Evolutionary conservation across 495 filamentous ascomycete genomes (phyloP).

Genomic region (Melanomma pulvis-pyrius): DNA sequence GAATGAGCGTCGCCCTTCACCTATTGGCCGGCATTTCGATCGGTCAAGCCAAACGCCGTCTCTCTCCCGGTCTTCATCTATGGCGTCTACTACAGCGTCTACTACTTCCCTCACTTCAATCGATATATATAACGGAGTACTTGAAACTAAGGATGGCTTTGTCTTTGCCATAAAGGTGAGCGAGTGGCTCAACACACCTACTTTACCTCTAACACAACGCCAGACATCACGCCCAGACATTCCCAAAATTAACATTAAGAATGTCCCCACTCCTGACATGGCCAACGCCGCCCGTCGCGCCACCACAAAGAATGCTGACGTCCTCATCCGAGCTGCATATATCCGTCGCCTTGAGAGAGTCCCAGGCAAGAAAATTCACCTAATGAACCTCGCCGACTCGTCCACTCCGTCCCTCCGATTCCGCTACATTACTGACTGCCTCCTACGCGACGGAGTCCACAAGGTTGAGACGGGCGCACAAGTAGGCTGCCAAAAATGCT

Average conservation of each 20-base stretch:
- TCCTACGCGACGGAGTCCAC: conserved; percentile 42
- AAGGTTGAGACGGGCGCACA: conserved; percentile 36
- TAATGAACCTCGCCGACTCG: conserved; percentile 41
- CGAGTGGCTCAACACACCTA: not conserved
- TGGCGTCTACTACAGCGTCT: conserved; percentile 2
- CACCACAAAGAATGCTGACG: conserved; percentile 22
- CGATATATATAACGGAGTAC: conserved; percentile 42
- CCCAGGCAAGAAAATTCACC: conserved; percentile 24
- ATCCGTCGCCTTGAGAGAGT: conserved; percentile 32
- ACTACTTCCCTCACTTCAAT: not conserved
- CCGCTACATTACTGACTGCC: conserved; percentile 41
- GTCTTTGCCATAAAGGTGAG: conserved; percentile 36
- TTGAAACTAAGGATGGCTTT: conserved; percentile 37
- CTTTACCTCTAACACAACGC: not conserved
- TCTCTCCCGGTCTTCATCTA: conserved; percentile 12
- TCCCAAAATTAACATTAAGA: conserved; percentile 21
- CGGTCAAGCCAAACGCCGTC: conserved; percentile 13
- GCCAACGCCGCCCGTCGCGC: conserved; percentile 25
- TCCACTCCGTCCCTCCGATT: conserved; percentile 45
- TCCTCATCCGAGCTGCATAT: conserved; percentile 41
- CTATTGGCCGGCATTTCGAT: conserved; percentile 12
- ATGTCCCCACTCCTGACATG: conserved; percentile 44
- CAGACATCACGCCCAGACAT: conserved; percentile 9
- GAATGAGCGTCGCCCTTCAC: conserved; percentile 25
- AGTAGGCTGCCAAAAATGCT: conserved; percentile 43